Evolutionary conservation across 139 green algal species (phyloP), one percentile per base, ranked within the genome.

Genomic region (Micromonas pusilla): DNA sequence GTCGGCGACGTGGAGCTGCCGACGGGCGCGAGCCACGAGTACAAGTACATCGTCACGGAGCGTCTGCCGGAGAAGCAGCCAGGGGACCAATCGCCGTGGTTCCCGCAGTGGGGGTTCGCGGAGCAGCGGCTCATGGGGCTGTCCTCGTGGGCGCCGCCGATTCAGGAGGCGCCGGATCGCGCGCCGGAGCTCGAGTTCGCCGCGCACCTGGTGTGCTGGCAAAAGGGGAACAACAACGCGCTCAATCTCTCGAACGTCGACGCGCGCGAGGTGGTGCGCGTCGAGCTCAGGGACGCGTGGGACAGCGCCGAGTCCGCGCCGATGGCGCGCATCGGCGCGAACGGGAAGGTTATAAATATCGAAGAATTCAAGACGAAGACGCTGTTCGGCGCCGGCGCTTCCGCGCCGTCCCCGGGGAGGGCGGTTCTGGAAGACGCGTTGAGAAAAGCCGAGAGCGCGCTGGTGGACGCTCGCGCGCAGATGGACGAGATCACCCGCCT

Each of bases 161-260:
- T n/a, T n/a, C n/a, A n/a, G n/a, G n/a, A n/a, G n/a, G n/a, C n/a
- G n/a, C n/a, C n/a, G n/a, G n/a, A n/a, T n/a, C n/a, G n/a, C n/a
- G n/a, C n/a, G n/a, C n/a, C n/a, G n/a, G n/a, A n/a, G n/a, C n/a
- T n/a, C n/a, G n/a, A n/a, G n/a, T n/a, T n/a, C n/a, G n/a, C n/a
- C n/a, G n/a, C n/a, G n/a, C n/a, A n/a, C 65, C 3, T 39, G 65
- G 13, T 72, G 26, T 26, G 13, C 3, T 72, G 65, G 65, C 65
- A 72, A 72, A n/a, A n/a, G 13, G 65, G 65, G 13, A 72, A 72
- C 28, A 72, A 72, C 30, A 72, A 72, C 3, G 65, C 65, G 2
- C 23, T 72, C n/a, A 26, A 25, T 26, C 65, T 72, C 4, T 25
- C 36, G 3, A 67, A 67, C 19, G 32, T 67, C 19, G 25, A 67